Conservation (phyloP, 352 stramenopile genomes). For the Globisporangium cederbergense region DNA sequence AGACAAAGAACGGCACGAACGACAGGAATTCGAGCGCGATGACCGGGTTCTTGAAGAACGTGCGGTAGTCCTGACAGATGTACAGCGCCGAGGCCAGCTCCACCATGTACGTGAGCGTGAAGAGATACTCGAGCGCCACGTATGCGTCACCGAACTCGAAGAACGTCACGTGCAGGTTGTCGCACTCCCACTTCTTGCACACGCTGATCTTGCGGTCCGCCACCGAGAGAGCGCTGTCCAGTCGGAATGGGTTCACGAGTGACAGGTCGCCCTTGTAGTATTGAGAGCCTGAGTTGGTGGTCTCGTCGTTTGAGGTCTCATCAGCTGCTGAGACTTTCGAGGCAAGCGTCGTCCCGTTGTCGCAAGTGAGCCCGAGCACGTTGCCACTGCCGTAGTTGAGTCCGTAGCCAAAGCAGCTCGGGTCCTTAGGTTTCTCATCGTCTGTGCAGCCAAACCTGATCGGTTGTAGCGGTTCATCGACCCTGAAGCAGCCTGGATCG, state of each 20-base stretch:
- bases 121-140: slow-evolving; percentile 58
- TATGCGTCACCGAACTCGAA: slow-evolving; percentile 61
- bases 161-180: slow-evolving; percentile 70
- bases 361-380: slow-evolving; percentile 43
- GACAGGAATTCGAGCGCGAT: slow-evolving; percentile 61
- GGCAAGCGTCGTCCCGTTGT: slow-evolving; percentile 24
- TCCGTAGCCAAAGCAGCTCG: slow-evolving; percentile 51
- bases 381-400: slow-evolving; percentile 47
- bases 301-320: neutral
- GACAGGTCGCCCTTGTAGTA: slow-evolving; percentile 27
- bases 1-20: slow-evolving; percentile 69
- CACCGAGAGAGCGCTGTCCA: slow-evolving; percentile 34
- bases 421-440: slow-evolving; percentile 30
- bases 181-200: slow-evolving; percentile 76
- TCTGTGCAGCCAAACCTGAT: slow-evolving; percentile 51
- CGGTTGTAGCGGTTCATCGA: slow-evolving; percentile 27
- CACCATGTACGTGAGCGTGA: slow-evolving; percentile 62
- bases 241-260: slow-evolving; percentile 50
- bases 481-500: slow-evolving; percentile 64
- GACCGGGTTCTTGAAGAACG: slow-evolving; percentile 67
- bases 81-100: slow-evolving; percentile 44
- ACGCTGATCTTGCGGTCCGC: slow-evolving; percentile 39
- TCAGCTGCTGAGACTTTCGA: neutral
- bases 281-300: neutral
- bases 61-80: slow-evolving; percentile 31